phyloP scores from a whole-genome alignment of 192 early-diverging fungal species.

The Diversispora epigaea region DNA sequence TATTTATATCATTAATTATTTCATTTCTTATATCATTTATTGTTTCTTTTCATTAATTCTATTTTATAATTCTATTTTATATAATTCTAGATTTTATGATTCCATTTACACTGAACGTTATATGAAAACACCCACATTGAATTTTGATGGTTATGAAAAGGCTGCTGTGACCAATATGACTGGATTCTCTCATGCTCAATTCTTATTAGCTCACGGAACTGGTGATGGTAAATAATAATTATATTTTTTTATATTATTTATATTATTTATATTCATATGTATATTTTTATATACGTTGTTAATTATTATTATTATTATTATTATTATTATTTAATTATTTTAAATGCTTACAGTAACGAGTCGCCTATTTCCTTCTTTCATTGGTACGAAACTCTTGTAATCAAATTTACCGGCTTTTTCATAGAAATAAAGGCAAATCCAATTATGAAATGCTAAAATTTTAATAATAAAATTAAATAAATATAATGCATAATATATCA shows the following conservation, averaged over 20 bases:
- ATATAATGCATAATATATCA: background rate
- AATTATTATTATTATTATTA: no score
- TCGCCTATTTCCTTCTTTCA: background rate
- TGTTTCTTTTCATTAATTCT: no score
- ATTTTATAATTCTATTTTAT: no score
- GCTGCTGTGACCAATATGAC: conserved; percentile 78
- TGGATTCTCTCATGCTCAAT: conserved; percentile 76
- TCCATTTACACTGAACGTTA: conserved; percentile 96
- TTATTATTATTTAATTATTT: no score
- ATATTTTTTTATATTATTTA: background rate
- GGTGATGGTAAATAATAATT: conserved; percentile 66
- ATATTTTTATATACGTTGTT: background rate
- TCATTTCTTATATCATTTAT: background rate
- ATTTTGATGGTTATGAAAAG: conserved; percentile 73
- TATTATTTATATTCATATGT: background rate
- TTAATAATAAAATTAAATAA: background rate
- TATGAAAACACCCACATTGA: conserved; percentile 84
- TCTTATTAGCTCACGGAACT: conserved; percentile 87
- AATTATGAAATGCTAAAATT: conserved; percentile 30
- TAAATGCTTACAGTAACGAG: background rate
- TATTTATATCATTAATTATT: background rate
- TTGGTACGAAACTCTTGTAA: conserved; percentile 7
- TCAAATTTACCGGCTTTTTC: conserved; percentile 17
- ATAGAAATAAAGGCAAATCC: conserved; percentile 25
- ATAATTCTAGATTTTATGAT: conserved; percentile 57